Conservation (phyloP, 2,329 filamentous ascomycete genomes). For the Penicillium sp. region DNA sequence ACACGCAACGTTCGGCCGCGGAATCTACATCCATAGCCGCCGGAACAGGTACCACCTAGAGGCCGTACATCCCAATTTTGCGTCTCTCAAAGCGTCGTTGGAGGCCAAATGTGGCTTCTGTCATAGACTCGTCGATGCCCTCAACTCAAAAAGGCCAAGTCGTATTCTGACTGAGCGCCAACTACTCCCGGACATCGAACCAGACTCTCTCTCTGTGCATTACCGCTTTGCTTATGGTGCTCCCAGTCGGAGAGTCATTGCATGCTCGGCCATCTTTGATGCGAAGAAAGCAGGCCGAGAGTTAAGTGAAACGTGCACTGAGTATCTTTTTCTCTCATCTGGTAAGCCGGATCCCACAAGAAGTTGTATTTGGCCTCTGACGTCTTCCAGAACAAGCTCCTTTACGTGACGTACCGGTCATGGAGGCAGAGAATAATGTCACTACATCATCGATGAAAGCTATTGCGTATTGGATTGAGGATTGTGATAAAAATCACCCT, state of each 20-base stretch:
- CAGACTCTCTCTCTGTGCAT: neutral
- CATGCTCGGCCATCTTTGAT: neutral
- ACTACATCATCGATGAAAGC: neutral
- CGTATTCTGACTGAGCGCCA: neutral
- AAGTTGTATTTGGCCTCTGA: neutral
- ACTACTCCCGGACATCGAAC: neutral
- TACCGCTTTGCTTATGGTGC: neutral
- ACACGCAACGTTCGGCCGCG: neutral
- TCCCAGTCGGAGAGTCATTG: neutral
- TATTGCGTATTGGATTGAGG: neutral
- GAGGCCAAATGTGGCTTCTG: neutral
- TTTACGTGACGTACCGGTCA: neutral
- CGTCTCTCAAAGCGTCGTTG: neutral
- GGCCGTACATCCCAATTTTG: neutral
- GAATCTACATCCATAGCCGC: neutral
- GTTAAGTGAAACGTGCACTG: neutral
- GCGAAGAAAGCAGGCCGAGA: neutral
- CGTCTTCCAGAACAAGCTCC: neutral
- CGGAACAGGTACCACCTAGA: neutral
- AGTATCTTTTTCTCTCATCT: neutral
- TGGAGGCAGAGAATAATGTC: neutral
- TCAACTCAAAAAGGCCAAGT: neutral
- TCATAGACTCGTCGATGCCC: neutral
- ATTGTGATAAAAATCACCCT: neutral
- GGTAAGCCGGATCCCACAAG: neutral